phyloP scores from a whole-genome alignment of 306 rosid species.

The Medicago arabica region DNA sequence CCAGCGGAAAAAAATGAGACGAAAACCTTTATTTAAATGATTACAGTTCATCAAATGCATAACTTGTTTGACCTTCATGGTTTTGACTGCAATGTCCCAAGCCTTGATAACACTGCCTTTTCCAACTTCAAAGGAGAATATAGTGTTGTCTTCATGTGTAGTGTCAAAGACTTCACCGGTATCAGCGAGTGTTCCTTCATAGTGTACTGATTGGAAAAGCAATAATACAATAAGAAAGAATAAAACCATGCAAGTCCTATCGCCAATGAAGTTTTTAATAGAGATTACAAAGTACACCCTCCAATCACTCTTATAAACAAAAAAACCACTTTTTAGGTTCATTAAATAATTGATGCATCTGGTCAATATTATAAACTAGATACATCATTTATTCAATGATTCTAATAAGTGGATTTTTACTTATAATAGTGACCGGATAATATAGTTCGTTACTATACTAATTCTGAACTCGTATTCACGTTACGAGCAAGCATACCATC shows the following conservation, averaged over 20 bases:
- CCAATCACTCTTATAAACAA: no score
- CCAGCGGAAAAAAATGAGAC: constrained; percentile 32
- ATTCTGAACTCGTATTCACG: not conserved
- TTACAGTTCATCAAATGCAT: constrained; percentile 8
- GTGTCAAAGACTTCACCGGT: constrained; percentile 90
- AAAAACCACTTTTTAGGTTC: no score
- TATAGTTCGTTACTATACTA: not conserved
- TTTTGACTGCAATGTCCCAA: constrained; percentile 90
- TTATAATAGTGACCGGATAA: no score
- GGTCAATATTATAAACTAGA: no score
- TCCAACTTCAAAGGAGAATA: constrained; percentile 95
- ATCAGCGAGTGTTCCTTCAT: constrained; percentile 84
- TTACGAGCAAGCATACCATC: constrained; percentile 61
- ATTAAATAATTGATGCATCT: no score
- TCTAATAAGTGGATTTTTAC: no score
- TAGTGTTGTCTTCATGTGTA: constrained; percentile 86
- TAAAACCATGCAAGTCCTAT: not conserved
- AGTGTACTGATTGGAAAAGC: constrained; percentile 71
- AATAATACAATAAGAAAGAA: constrained; percentile 14
- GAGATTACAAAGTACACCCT: not conserved
- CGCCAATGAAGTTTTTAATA: not conserved
- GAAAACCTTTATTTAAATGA: constrained; percentile 1
- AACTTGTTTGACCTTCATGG: constrained; percentile 79
- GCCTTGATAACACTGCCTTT: constrained; percentile 91
- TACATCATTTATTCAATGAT: no score